These are phyloP conservation scores for Penicillium sp. DNA, from an alignment of 2,329 filamentous ascomycete genomes.

Conservation along the genomic window DNA sequence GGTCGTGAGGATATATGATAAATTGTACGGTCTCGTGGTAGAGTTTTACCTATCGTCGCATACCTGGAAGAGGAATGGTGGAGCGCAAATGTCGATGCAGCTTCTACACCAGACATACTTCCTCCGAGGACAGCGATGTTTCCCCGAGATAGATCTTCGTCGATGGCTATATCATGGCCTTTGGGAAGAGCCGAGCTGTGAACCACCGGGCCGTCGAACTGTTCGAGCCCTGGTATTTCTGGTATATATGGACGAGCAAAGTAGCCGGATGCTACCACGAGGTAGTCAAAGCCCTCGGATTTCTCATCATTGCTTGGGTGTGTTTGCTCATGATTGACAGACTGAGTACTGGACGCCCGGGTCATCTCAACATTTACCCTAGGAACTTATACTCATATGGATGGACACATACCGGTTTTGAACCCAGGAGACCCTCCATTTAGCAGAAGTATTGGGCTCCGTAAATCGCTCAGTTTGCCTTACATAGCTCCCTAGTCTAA, in stretches of 20 bases:
- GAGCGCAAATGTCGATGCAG: slow-evolving; percentile 71
- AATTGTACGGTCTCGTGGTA: slow-evolving; percentile 54
- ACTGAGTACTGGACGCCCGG: not conserved
- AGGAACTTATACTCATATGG: not conserved
- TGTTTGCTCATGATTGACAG: not conserved
- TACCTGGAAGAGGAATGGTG: slow-evolving; percentile 69
- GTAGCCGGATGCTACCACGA: slow-evolving; percentile 76
- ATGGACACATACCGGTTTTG: slow-evolving; percentile 20
- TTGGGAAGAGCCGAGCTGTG: slow-evolving; percentile 72
- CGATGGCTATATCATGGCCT: slow-evolving; percentile 40
- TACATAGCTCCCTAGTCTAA: slow-evolving; percentile 56
- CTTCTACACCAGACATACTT: slow-evolving; percentile 82
- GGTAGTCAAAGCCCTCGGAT: slow-evolving; percentile 63
- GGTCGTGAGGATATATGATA: slow-evolving; percentile 72
- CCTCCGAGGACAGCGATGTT: slow-evolving; percentile 77
- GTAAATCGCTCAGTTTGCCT: slow-evolving; percentile 32
- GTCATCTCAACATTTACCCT: not conserved
- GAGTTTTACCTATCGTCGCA: slow-evolving; percentile 28
- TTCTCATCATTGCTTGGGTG: slow-evolving; percentile 4
- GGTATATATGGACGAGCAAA: slow-evolving; percentile 68
- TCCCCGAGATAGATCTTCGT: slow-evolving; percentile 42
- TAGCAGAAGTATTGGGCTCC: slow-evolving; percentile 26
- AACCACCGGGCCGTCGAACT: slow-evolving; percentile 55
- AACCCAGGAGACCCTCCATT: slow-evolving; percentile 46
- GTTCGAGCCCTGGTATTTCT: slow-evolving; percentile 39